Conservation (phyloP, 345 rosid species). For the Hibiscus syriacus region DNA sequence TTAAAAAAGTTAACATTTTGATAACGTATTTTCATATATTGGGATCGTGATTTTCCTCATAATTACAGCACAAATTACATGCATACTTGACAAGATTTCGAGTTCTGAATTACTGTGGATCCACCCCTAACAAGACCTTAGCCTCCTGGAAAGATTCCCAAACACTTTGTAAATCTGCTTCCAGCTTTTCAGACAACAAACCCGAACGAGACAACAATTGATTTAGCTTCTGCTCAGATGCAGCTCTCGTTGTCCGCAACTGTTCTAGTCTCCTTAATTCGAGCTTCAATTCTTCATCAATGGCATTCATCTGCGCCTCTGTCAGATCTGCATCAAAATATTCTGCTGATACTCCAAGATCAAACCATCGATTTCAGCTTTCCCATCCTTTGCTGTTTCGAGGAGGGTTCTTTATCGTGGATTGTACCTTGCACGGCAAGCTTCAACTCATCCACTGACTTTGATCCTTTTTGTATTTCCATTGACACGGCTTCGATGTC, state of each 20-base stretch:
- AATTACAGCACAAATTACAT: not conserved
- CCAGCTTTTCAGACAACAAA: conserved; percentile 31
- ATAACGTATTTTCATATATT: too few relatives aligned
- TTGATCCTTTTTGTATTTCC: conserved; percentile 43
- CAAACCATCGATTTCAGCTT: conserved; percentile 35
- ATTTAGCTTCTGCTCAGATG: conserved; percentile 23
- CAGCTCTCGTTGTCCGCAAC: conserved; percentile 24
- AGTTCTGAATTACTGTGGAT: conserved; percentile 1
- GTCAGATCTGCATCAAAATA: conserved; percentile 43
- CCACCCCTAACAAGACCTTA: conserved; percentile 20
- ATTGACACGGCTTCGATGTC: conserved; percentile 29
- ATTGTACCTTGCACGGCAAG: conserved; percentile 31
- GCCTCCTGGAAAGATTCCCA: conserved; percentile 38
- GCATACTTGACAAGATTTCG: not conserved
- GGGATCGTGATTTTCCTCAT: too few relatives aligned
- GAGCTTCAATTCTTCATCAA: conserved; percentile 37
- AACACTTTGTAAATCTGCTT: conserved; percentile 33
- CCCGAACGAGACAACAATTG: conserved; percentile 7
- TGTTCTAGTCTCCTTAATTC: conserved; percentile 31
- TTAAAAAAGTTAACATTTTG: too few relatives aligned
- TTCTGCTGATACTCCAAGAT: conserved; percentile 51
- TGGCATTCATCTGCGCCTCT: conserved; percentile 36
- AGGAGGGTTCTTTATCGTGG: conserved; percentile 50
- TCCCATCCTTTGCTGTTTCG: conserved; percentile 47
- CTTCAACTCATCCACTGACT: conserved; percentile 36